These are phyloP conservation scores for Diaporthe velutina DNA, from an alignment of 2,329 filamentous ascomycete species.

Conservation along the genomic window DNA sequence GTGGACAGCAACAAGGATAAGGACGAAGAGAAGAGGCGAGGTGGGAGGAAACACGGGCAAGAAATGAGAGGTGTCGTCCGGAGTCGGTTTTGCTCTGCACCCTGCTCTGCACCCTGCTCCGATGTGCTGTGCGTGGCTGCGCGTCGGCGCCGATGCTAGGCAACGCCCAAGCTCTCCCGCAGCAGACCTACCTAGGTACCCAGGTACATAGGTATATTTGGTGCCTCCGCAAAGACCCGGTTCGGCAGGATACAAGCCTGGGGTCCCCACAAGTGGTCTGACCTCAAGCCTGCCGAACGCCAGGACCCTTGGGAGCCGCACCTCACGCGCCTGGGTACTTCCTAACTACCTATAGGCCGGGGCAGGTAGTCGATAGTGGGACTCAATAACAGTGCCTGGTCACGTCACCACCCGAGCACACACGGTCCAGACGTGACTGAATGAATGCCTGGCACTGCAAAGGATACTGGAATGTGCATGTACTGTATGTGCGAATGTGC, in stretches of 20 bases:
- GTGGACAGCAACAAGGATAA: background rate
- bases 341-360: no score
- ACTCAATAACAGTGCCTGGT: no score
- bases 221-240: conserved; percentile 22
- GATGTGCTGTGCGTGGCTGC: conserved; percentile 5
- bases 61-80: background rate
- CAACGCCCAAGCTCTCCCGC: background rate
- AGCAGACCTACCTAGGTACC: background rate
- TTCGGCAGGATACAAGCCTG: conserved; percentile 2
- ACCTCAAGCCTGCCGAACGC: background rate
- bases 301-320: background rate
- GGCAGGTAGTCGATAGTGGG: no score
- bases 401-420: no score
- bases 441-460: no score
- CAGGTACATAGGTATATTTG: no score
- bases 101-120: no score
- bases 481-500: background rate
- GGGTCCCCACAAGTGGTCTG: conserved; percentile 28
- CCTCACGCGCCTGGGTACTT: background rate
- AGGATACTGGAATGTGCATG: background rate
- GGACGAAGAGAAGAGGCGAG: background rate
- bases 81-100: conserved; percentile 8
- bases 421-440: no score
- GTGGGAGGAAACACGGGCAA: background rate
- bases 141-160: conserved; percentile 17